Conservation (phyloP, 176 grass and related monocot species). For the Phyllostachys edulis region DNA sequence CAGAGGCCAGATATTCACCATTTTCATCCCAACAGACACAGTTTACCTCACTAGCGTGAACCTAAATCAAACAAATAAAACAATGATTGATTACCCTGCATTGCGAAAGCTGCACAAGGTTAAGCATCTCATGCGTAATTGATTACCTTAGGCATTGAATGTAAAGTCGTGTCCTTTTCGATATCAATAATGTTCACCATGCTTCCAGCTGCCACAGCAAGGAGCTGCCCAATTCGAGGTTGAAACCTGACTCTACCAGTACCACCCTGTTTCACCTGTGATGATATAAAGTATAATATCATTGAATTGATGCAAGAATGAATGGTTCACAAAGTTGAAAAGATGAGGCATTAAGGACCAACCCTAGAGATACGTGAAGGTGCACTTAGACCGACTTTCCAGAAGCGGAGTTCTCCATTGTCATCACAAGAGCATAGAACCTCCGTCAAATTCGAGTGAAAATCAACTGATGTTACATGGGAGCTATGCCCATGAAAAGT, state of each 20-base stretch:
- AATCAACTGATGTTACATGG: conserved; percentile 71
- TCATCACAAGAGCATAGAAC: conserved; percentile 64
- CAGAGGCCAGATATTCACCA: conserved; percentile 76
- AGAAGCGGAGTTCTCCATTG: conserved; percentile 72
- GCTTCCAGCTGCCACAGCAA: conserved; percentile 77
- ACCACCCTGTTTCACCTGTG: conserved; percentile 64
- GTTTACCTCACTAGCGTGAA: conserved; percentile 62
- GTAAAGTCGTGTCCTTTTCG: conserved; percentile 48
- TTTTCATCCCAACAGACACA: conserved; percentile 87
- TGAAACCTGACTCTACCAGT: conserved; percentile 78
- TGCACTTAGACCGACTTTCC: conserved; percentile 50
- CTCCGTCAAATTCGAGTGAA: conserved; percentile 61
- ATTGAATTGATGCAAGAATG: conserved; percentile 1
- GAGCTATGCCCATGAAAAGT: conserved; percentile 59
- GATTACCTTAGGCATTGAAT: conserved; percentile 60
- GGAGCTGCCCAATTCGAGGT: conserved; percentile 64
- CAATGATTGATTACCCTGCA: background rate
- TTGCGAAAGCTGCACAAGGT: background rate
- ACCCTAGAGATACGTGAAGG: conserved; percentile 58
- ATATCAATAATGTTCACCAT: conserved; percentile 79
- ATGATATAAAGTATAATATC: conserved; percentile 16
- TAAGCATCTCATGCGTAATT: background rate
- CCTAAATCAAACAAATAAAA: conserved; percentile 46
- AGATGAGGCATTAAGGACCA: background rate
- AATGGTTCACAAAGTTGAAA: background rate